Base-by-base conservation (phyloP, 177 flowering plant genomes). In the Tripterygium wilfordii region DNA sequence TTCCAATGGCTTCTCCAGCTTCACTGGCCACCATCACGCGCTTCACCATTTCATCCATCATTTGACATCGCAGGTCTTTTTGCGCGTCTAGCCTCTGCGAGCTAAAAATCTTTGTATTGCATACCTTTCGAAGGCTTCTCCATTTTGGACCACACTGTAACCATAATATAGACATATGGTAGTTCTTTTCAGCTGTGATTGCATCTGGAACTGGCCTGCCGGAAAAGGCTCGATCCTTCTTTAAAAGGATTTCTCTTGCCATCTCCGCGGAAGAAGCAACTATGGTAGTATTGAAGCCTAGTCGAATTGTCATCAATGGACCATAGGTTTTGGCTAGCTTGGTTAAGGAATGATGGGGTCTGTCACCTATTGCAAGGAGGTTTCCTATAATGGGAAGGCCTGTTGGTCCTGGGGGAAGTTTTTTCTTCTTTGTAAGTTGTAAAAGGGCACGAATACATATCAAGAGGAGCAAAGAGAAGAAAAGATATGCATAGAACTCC, bases 51-150 rank as follows among this genome's bases (percentile, higher is more conserved):
- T n/a, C n/a, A n/a, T n/a, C n/a, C n/a, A n/a, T n/a, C n/a, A n/a
- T n/a, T n/a, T n/a, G n/a, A n/a, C n/a, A n/a, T n/a, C 70, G 60
- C 14, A 62, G 42, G 25, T 24, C n/a, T 36, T 48, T 45, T 19
- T 26, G 29, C 15, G 56, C 55, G 22, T 65, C 67, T 6, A 69
- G 64, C 30, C 33, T 53, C 15, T 57, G 45, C 10, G 49, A 2
- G 19, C 47, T 49, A 45, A 67, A 62, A 2, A 62, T 17, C n/a
- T 62, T 38, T 5, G 46, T n/a, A 48, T 53, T 60, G 60, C 62
- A 48, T 5, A 68, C 12, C 38, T 45, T 53, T 5, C 73, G 41
- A 10, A 64, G 63, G 27, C 30, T 56, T 13, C 69, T 42, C 69
- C 69, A 69, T 2, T 3, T 40, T 8, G 48, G 1, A 10, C 43